Conservation (phyloP, 2,329 filamentous ascomycete genomes). For the Colletotrichum scovillei region DNA sequence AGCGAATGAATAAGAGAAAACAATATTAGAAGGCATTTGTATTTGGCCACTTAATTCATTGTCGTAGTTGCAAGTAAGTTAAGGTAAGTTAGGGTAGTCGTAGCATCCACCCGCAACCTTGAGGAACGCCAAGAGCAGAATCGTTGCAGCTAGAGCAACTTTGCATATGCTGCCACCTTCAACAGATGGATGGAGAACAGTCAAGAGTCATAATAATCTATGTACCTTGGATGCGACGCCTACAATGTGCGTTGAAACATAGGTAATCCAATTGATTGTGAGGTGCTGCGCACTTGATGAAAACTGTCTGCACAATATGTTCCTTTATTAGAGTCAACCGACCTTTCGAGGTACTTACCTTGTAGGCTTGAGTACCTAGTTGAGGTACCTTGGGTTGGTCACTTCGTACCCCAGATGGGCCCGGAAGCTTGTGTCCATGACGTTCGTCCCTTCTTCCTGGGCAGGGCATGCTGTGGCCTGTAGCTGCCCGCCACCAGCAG, state of each 20-base stretch:
- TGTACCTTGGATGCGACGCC: too few relatives aligned
- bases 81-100: too few relatives aligned
- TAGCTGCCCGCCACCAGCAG: conserved; percentile 10
- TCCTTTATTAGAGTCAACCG: neutral
- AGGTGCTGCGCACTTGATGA: neutral
- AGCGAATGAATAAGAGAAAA: neutral
- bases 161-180: too few relatives aligned
- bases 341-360: neutral
- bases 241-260: neutral
- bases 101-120: too few relatives aligned
- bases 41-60: neutral
- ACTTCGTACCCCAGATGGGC: neutral
- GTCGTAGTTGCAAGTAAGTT: neutral
- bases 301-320: neutral
- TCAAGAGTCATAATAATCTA: too few relatives aligned
- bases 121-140: too few relatives aligned
- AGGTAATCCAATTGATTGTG: neutral
- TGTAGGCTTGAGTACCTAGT: neutral
- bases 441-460: conserved; percentile 28
- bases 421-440: conserved; percentile 16
- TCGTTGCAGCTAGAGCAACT: too few relatives aligned
- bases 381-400: too few relatives aligned
- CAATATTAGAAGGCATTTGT: neutral
- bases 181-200: too few relatives aligned
- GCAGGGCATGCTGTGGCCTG: neutral